Base-by-base conservation (phyloP, 148 eudicot species). In the Dysphania ambrosioides region DNA sequence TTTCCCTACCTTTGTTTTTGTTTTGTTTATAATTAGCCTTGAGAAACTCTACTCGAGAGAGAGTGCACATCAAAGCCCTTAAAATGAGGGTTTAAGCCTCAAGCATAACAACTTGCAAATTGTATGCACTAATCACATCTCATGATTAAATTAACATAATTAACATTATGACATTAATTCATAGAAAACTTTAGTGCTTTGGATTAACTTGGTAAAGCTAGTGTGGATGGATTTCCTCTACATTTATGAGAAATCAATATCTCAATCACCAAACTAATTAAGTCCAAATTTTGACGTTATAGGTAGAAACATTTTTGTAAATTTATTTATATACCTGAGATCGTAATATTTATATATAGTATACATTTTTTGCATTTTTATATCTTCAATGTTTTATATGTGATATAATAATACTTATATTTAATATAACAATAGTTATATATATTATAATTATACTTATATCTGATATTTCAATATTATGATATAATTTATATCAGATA, bases 1-100 rank as follows among this genome's bases (percentile, higher is more conserved):
- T 24, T 70, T 56, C 29, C 29, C 56, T 68, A 68, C 65, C 60
- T 56, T 58, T 35, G 75, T n/a, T 53, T 62, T 47, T 63, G 4
- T 73, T 27, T 11, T 47, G 4, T 47, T 16, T 44, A 13, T 36
- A 8, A 4, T 36, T 47, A 47, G 36, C 26, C 18, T 9, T 3
- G 23, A 64, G 24, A 6, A 21, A 65, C 29, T 49, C 8, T 16
- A 19, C 4, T 19, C 0, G 16, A 26, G 68, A 31, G 61, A 63
- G 67, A 42, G 26, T 41, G 44, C 19, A 38, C 53, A n/a, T 38
- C 23, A 72, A 80, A 76, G 80, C 83, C 83, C 53, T 77, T n/a
- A 65, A 76, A 80, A 80, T 31, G 31, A 73, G 84, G 78, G 32
- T 73, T 73, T 31, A 49, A n/a, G n/a, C n/a, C n/a, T 42, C 16